Evolutionary conservation across 176 grass and related monocot species (phyloP).

Genomic region (Cenchrus fungigraminus): DNA sequence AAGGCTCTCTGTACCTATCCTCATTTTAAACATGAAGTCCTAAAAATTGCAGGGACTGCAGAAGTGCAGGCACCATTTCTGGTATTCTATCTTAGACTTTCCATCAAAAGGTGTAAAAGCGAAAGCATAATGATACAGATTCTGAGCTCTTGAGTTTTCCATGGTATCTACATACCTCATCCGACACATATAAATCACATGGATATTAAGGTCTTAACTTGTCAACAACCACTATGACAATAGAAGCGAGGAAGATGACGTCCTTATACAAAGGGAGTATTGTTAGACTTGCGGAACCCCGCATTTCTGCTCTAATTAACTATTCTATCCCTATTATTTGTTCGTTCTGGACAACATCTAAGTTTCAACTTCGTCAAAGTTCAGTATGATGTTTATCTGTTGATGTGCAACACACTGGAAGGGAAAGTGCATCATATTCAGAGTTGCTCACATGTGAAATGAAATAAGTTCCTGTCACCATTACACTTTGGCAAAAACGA

Average conservation of each 20-base stretch:
- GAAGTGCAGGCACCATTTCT: background rate
- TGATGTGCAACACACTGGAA: slow-evolving; percentile 14
- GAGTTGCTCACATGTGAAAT: background rate
- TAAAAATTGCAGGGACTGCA: slow-evolving; percentile 15
- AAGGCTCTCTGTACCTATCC: background rate
- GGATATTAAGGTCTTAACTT: slow-evolving; percentile 9
- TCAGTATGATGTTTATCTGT: background rate
- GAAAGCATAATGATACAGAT: slow-evolving; percentile 17
- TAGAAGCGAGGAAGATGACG: slow-evolving; percentile 7
- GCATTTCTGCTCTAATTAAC: slow-evolving; percentile 10
- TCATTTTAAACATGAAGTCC: slow-evolving; percentile 5
- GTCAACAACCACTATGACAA: background rate
- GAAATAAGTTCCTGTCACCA: background rate
- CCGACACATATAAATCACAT: background rate
- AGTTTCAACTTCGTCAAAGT: background rate
- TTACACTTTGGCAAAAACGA: background rate
- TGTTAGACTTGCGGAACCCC: slow-evolving; percentile 30
- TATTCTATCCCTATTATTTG: slow-evolving; percentile 4
- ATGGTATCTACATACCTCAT: background rate
- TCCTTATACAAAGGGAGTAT: slow-evolving; percentile 4
- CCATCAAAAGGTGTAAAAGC: slow-evolving; percentile 21
- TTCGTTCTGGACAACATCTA: background rate
- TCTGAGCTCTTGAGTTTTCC: background rate
- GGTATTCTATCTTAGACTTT: background rate
- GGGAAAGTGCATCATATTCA: background rate